A percentile compares a stretch with the other conserved stretches of the same genome.
Evolutionary conservation across 352 stramenopile genomes (phyloP).

Genomic region (Stephanocyclus meneghinianus): DNA sequence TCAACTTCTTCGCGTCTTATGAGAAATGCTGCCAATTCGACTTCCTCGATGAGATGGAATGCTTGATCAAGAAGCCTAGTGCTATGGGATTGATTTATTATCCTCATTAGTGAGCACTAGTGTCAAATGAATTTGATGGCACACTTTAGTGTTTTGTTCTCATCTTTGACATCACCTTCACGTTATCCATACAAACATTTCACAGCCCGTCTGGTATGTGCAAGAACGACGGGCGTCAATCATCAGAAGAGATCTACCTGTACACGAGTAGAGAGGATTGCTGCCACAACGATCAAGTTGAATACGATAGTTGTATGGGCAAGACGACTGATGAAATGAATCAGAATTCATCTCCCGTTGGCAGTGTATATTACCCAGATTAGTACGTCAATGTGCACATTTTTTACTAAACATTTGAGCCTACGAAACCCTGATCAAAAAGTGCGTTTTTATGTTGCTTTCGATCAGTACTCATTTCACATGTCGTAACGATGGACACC

Average conservation of each 20-base stretch:
- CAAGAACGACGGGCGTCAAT: slow-evolving; percentile 6
- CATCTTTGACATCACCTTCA: background rate
- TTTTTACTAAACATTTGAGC: no score
- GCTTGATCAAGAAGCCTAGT: slow-evolving; percentile 8
- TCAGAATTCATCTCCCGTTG: background rate
- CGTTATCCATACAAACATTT: background rate
- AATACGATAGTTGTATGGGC: slow-evolving; percentile 2
- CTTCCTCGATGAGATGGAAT: background rate
- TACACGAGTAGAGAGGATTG: slow-evolving; percentile 13
- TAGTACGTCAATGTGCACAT: background rate
- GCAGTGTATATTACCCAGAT: background rate
- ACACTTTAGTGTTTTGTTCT: background rate
- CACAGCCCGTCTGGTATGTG: background rate
- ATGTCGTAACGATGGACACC: slow-evolving; percentile 22
- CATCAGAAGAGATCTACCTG: background rate
- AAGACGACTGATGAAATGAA: background rate
- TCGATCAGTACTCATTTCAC: slow-evolving; percentile 4
- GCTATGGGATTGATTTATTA: slow-evolving; percentile 20
- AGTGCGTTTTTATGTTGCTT: background rate
- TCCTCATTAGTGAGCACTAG: slow-evolving; percentile 16
- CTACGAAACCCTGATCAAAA: no score
- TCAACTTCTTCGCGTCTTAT: slow-evolving; percentile 33
- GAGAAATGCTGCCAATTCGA: slow-evolving; percentile 18
- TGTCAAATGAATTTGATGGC: background rate
- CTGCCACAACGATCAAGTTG: slow-evolving; percentile 13